phyloP scores from a whole-genome alignment of 768 basidiomycete genomes.

The Leccinum uliginosum region DNA sequence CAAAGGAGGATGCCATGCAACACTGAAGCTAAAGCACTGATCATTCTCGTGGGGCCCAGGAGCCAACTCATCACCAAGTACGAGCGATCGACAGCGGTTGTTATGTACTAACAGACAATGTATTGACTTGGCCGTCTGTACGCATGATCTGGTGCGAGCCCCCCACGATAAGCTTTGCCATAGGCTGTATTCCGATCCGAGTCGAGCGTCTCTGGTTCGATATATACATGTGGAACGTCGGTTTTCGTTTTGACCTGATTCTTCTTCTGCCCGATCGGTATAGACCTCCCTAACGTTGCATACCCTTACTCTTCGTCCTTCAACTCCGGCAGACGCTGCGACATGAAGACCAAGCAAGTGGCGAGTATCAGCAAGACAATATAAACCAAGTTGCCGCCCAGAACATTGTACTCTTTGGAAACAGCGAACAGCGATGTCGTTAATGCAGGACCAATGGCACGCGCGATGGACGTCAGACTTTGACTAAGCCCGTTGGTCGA shows the following conservation, averaged over 20 bases:
- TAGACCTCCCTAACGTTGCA: neutral
- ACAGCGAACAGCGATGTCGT: constrained; percentile 51
- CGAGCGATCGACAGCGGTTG: neutral
- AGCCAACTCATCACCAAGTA: neutral
- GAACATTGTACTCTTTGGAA: constrained; percentile 43
- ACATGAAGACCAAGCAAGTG: constrained; percentile 21
- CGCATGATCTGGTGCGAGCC: neutral
- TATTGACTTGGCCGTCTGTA: neutral
- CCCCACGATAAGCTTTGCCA: neutral
- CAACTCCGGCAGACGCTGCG: constrained; percentile 21
- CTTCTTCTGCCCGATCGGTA: neutral
- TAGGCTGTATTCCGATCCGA: neutral
- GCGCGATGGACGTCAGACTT: constrained; percentile 40
- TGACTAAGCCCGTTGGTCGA: constrained; percentile 57
- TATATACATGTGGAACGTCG: neutral
- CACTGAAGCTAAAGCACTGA: constrained; percentile 33
- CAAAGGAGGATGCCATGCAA: constrained; percentile 49
- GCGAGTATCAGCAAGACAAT: constrained; percentile 34
- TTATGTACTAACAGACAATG: constrained; percentile 9
- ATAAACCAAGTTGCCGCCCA: constrained; percentile 52
- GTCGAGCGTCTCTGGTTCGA: neutral
- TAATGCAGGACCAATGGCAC: constrained; percentile 46
- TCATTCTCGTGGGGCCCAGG: neutral
- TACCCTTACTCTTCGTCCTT: constrained; percentile 8
- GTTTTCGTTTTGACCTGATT: neutral